Conservation (phyloP, 371 early-diverging fungal genomes). For the Chytridiales sp. region DNA sequence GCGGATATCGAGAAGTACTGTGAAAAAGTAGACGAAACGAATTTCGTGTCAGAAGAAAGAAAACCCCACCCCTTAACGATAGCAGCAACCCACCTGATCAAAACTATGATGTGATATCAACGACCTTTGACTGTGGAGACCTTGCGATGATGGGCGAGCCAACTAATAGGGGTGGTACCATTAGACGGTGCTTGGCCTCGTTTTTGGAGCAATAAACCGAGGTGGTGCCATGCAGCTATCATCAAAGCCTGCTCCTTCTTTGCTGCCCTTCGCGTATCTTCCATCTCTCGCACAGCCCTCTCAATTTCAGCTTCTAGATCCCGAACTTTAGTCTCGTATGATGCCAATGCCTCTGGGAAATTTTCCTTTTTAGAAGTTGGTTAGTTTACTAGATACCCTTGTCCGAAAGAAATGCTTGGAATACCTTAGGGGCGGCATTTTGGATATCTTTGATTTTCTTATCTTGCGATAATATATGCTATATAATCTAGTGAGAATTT, state of each 20-base stretch:
- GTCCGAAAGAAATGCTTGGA: no score
- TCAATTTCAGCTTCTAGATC: conserved; percentile 69
- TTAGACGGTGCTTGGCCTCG: conserved; percentile 21
- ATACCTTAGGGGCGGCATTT: conserved; percentile 27
- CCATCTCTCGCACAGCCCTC: conserved; percentile 61
- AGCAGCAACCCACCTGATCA: background rate
- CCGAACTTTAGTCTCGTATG: conserved; percentile 63
- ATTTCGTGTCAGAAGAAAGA: no score
- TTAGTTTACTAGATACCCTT: no score
- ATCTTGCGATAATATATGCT: conserved; percentile 58
- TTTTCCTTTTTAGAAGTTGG: conserved; percentile 23
- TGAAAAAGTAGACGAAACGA: no score
- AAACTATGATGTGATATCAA: conserved; percentile 9
- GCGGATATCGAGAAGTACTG: no score
- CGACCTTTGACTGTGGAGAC: conserved; percentile 8
- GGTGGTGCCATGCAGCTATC: conserved; percentile 74
- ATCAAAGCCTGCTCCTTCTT: conserved; percentile 70
- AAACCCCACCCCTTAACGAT: no score
- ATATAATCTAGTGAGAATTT: conserved; percentile 30
- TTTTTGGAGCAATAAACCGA: conserved; percentile 59
- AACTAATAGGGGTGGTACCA: conserved; percentile 18
- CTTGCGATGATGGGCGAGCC: conserved; percentile 33
- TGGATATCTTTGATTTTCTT: conserved; percentile 46
- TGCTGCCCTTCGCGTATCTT: conserved; percentile 53
- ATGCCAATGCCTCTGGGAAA: conserved; percentile 65